Base-by-base conservation (phyloP, 306 rosid genomes). In the Quercus variabilis region DNA sequence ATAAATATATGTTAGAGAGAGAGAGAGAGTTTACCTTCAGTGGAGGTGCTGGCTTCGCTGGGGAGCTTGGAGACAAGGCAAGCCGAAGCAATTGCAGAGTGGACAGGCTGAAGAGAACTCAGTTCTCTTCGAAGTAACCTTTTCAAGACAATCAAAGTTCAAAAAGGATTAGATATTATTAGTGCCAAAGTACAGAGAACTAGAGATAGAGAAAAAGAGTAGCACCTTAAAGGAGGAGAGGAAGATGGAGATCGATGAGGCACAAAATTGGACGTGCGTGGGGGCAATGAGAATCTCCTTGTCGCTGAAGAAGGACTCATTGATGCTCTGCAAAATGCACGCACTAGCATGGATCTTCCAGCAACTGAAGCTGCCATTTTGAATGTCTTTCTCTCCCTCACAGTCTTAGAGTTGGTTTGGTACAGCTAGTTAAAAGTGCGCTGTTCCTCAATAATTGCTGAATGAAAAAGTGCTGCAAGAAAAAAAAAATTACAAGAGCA, bases 41-140 rank as follows among this genome's bases (percentile, higher is more conserved):
- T 58, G 56, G 86, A 82, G 76, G 77, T 23, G 80, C 73, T 77
- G 78, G 87, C 80, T 26, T 86, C 79, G 54, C 71, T 70, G 78
- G 89, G 89, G 55, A 88, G 91, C 86, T 86, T 88, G 74, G 93
- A 90, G 71, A 90, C 90, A 15, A 90, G 90, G 86, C 86, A 86
- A 78, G 93, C 84, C 5, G 91, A 88, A 17, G 91, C 93, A 74
- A 86, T 80, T 43, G 82, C 85, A 35, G 71, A 69, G 73, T 83
- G 87, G 55, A 83, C 57, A 33, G 89, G 93, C 60, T 76, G 79
- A 70, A 85, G 83, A 60, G 86, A 83, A 86, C 86, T 74, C 82
- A 90, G 77, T 79, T 88, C 85, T 71, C 91, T 81, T 33, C 86
- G 88, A 58, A 85, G 12, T 63, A 79, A 55, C 85, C 89, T 83